A percentile compares a stretch with the other conserved stretches of the same genome.
phyloP scores from a whole-genome alignment of 768 basidiomycete genomes.

The Trametes elegans region DNA sequence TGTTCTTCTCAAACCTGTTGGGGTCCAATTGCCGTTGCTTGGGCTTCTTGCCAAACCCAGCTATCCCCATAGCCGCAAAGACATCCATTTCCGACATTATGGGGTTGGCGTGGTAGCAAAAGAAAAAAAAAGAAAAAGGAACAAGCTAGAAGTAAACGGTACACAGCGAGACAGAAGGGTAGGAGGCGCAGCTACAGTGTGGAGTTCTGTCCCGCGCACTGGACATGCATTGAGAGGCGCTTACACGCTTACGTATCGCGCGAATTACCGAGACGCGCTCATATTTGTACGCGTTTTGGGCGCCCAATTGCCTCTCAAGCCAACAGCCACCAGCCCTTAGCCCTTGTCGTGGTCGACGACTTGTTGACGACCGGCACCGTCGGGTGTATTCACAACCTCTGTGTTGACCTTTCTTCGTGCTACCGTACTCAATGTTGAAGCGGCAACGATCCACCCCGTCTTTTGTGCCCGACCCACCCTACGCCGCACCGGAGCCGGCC shows the following conservation, averaged over 20 bases:
- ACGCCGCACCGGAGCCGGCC: slow-evolving; percentile 5
- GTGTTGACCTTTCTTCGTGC: background rate
- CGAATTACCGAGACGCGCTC: slow-evolving; percentile 15
- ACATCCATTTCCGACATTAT: slow-evolving; percentile 68
- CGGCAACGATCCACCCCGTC: slow-evolving; percentile 42
- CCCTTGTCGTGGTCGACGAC: background rate
- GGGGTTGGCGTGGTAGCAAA: background rate
- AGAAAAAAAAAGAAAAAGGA: background rate
- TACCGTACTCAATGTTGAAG: slow-evolving; percentile 45
- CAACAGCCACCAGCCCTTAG: slow-evolving; percentile 6
- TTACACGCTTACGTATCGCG: slow-evolving; percentile 13
- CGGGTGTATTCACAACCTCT: background rate
- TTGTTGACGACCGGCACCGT: background rate
- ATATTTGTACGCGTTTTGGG: background rate
- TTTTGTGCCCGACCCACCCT: slow-evolving; percentile 4
- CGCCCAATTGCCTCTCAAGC: background rate
- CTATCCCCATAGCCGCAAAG: slow-evolving; percentile 79
- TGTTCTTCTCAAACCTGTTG: slow-evolving; percentile 76
- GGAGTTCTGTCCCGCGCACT: background rate
- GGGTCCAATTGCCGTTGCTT: slow-evolving; percentile 70
- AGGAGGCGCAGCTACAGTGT: background rate
- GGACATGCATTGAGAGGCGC: background rate
- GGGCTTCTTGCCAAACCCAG: slow-evolving; percentile 76
- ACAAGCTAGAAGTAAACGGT: background rate
- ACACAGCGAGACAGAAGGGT: background rate